Conservation (phyloP, 192 early-diverging fungal species). For the Linnemannia hyalina region DNA sequence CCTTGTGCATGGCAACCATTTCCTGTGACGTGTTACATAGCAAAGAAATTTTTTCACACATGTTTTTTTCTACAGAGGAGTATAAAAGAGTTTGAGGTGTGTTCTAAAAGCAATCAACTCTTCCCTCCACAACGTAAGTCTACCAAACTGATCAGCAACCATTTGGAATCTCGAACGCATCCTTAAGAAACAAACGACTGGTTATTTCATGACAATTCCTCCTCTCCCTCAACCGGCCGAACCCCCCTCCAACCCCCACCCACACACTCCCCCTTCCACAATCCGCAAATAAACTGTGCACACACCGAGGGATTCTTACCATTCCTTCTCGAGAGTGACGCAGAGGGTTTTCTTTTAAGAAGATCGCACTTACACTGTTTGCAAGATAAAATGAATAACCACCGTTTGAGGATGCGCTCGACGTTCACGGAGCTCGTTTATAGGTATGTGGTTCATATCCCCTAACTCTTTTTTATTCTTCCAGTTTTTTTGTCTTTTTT, state of each 20-base stretch:
- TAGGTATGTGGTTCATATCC: constrained; percentile 54
- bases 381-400: constrained; percentile 43
- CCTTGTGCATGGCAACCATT: not conserved
- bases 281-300: constrained; percentile 56
- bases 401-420: constrained; percentile 59
- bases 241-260: not conserved
- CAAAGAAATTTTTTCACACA: not conserved
- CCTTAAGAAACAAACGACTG: not conserved
- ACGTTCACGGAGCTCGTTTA: constrained; percentile 55
- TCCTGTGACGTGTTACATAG: not conserved
- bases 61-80: not conserved
- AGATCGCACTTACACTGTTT: constrained; percentile 59
- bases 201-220: not conserved
- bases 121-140: constrained; percentile 3
- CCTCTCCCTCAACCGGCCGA: not conserved
- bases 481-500: not conserved
- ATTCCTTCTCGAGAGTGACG: constrained; percentile 58
- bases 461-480: constrained; percentile 3
- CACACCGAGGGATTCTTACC: constrained; percentile 53
- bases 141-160: not conserved
- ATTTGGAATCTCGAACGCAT: not conserved
- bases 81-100: not conserved
- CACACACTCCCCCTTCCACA: not conserved
- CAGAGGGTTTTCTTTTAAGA: constrained; percentile 51
- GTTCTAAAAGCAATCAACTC: not conserved